Conservation (phyloP, 1,139 yeast genomes). For the Blastobotrys elegans region DNA sequence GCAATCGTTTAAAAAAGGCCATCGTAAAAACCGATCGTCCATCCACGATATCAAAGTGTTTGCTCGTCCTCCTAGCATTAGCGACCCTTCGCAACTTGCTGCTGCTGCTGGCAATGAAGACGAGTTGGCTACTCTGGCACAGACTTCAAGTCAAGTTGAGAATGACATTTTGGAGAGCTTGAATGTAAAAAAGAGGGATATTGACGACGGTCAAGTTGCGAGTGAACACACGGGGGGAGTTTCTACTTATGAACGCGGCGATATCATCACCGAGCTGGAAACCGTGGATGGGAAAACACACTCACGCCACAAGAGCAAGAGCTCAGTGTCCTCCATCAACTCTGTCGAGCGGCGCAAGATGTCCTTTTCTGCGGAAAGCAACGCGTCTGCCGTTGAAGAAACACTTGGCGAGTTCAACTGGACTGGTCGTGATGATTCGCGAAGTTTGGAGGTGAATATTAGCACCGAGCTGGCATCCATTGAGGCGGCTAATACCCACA, state of each 20-base stretch:
- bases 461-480: slow-evolving; percentile 47
- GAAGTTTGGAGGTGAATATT: slow-evolving; percentile 51
- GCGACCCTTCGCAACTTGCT: slow-evolving; percentile 5
- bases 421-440: slow-evolving; percentile 61
- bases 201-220: not conserved
- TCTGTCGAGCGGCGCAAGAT: slow-evolving; percentile 3
- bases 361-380: slow-evolving; percentile 20
- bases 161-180: slow-evolving; percentile 6
- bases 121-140: slow-evolving; percentile 7
- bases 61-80: slow-evolving; percentile 10
- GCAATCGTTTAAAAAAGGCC: slow-evolving; percentile 11
- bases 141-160: slow-evolving; percentile 6
- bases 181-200: not conserved
- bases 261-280: not conserved
- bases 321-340: not conserved
- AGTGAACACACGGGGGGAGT: not conserved
- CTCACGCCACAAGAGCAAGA: not conserved
- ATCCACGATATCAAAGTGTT: slow-evolving; percentile 17
- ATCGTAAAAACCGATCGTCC: slow-evolving; percentile 16
- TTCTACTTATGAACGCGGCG: not conserved
- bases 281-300: not conserved
- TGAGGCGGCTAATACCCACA: slow-evolving; percentile 46
- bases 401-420: slow-evolving; percentile 71
- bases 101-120: slow-evolving; percentile 3
- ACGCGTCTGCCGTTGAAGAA: slow-evolving; percentile 46